Evolutionary conservation across 148 eudicot genomes (phyloP).

Genomic region (Cornus suecica): DNA sequence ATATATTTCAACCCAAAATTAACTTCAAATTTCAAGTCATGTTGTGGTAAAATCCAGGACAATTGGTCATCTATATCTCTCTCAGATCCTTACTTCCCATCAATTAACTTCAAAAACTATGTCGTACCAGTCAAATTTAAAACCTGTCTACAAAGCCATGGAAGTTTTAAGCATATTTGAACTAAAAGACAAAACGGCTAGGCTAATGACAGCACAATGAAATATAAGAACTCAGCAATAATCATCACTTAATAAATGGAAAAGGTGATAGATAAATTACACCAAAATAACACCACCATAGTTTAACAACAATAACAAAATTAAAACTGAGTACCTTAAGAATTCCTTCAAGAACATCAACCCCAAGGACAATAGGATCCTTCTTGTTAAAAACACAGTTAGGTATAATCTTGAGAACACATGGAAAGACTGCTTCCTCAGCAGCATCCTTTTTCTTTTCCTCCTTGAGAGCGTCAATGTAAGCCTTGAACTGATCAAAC

Average conservation of each 20-base stretch:
- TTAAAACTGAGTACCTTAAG: constrained; percentile 44
- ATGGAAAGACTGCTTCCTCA: constrained; percentile 93
- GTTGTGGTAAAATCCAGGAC: background rate
- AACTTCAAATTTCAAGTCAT: background rate
- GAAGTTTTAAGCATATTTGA: background rate
- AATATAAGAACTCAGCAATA: background rate
- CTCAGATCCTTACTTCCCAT: background rate
- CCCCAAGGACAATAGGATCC: constrained; percentile 91
- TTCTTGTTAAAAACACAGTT: constrained; percentile 81
- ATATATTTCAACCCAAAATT: background rate
- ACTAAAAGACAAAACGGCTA: background rate
- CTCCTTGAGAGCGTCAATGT: constrained; percentile 81
- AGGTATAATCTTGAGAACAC: constrained; percentile 72
- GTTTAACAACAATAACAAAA: too few relatives aligned
- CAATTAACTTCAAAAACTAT: background rate
- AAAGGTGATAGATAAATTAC: background rate
- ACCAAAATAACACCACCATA: background rate
- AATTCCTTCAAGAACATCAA: constrained; percentile 81
- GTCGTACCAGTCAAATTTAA: background rate
- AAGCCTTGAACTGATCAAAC: constrained; percentile 87
- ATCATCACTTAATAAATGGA: background rate
- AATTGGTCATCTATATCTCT: background rate
- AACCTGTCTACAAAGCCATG: background rate
- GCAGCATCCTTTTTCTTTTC: constrained; percentile 88
- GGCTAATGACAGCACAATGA: background rate